A percentile compares a stretch with the other conserved stretches of the same genome.
These are phyloP conservation scores for Asterochloris erici DNA, from an alignment of 139 green algal genomes.

Conservation along the genomic window DNA sequence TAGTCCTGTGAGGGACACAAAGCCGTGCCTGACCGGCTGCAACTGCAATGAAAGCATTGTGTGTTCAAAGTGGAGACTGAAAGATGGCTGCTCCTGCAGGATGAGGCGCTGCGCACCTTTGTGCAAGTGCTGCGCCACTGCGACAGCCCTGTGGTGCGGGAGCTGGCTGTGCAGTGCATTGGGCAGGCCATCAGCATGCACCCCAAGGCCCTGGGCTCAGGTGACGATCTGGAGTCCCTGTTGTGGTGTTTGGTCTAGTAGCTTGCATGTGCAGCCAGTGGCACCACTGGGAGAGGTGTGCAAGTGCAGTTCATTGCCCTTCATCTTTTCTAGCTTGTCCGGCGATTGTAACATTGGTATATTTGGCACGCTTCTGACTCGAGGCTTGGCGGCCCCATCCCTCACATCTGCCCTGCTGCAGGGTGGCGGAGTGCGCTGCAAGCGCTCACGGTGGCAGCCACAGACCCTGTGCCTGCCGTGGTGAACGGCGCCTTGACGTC, in stretches of 20 bases:
- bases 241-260: neutral
- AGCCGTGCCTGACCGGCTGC: neutral
- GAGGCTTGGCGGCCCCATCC: too few relatives aligned
- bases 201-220: constrained; percentile 50
- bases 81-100: constrained; percentile 30
- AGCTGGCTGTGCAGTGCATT: constrained; percentile 77
- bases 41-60: too few relatives aligned
- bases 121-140: constrained; percentile 78
- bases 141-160: constrained; percentile 60
- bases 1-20: neutral
- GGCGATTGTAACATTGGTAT: neutral
- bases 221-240: neutral
- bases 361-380: too few relatives aligned
- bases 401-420: neutral
- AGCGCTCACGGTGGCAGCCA: constrained; percentile 49
- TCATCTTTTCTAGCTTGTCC: neutral
- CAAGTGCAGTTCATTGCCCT: neutral
- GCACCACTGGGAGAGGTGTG: neutral
- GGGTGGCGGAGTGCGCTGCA: constrained; percentile 58
- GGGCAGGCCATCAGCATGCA: constrained; percentile 34
- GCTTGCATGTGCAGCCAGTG: neutral
- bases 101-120: constrained; percentile 88
- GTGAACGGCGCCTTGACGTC: constrained; percentile 57
- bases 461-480: constrained; percentile 46
- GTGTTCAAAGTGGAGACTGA: constrained; percentile 17